Base-by-base conservation (phyloP, 1,139 yeast genomes). In the Kurtzmaniella quercitrusa region DNA sequence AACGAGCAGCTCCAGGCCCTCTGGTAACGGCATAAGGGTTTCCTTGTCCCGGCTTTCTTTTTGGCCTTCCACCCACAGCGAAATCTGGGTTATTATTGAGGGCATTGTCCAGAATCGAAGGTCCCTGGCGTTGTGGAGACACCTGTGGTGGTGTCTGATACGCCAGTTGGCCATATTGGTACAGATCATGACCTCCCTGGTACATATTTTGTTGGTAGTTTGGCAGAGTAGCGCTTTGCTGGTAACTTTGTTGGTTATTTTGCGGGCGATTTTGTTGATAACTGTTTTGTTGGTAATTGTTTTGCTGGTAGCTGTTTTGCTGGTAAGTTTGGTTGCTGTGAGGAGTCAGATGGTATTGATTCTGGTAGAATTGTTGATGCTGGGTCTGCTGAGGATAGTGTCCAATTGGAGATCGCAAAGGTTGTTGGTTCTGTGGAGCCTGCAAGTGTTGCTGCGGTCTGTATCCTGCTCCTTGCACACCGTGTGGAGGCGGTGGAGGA, bases 61-160 rank as follows among this genome's bases (percentile, higher is more conserved):
- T 36, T 2, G 62, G 60, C 12, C 61, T 59, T 18, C 63, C 62
- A 16, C 66, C 63, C 29, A 74, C 43, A 15, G 71, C 59, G 50
- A 79, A 77, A 52, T 79, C 82, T 7, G 84, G 84, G 52, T 77
- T 79, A 47, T 66, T 68, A 38, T 70, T 70, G 51, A 79, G 62
- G 11, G 73, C 70, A 46, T 65, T 66, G 43, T 77, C 81, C 1
- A 82, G 74, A 2, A 76, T 63, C 9, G 77, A 69, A 14, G 68
- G 64, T 8, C 42, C 44, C 3, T 41, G 47, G 25, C 15, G 41
- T 29, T 45, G 48, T 11, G 36, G 36, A 16, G 18, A 12, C 15
- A 21, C 34, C 15, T 29, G 25, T 25, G 36, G 27, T 19, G 41
- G 41, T 19, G 16, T 25, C 34, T n/a, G 45, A 23, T 43, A 18